A percentile compares a stretch with the other conserved stretches of the same genome.
Conservation (phyloP, 345 rosid species). For the Camelina laxa region DNA sequence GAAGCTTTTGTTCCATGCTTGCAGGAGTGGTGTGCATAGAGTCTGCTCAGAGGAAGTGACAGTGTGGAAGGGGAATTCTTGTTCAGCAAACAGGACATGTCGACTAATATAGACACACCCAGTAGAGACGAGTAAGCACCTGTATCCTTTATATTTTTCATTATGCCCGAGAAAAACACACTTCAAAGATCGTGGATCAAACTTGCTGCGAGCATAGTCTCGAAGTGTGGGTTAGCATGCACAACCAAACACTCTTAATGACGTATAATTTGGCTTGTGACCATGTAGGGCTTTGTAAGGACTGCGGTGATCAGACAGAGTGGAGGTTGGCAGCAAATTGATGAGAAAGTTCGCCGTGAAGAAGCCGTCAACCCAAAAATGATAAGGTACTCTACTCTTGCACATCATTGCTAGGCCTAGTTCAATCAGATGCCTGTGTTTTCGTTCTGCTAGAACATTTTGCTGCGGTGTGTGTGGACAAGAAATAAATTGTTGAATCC, state of each 20-base stretch:
- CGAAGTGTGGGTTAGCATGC: neutral
- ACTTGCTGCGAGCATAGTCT: neutral
- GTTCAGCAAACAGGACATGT: neutral
- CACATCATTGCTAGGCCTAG: neutral
- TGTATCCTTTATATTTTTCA: neutral
- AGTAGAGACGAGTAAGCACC: neutral
- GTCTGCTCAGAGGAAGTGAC: too few species aligned
- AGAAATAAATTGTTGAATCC: rapidly evolving
- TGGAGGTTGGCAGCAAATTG: rapidly evolving
- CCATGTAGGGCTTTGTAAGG: rapidly evolving
- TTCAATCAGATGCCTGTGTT: neutral
- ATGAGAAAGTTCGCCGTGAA: neutral
- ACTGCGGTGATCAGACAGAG: rapidly evolving
- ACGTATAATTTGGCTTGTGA: too few species aligned
- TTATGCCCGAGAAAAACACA: neutral
- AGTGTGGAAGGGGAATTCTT: too few species aligned
- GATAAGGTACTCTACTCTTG: rapidly evolving
- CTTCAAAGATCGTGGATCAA: neutral
- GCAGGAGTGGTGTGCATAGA: too few species aligned
- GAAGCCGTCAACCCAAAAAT: neutral
- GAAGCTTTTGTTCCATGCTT: too few species aligned
- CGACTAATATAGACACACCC: neutral
- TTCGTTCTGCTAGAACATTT: neutral
- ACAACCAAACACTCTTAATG: neutral
- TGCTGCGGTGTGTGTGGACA: neutral